Base-by-base conservation (phyloP, 1,284 basidiomycete genomes). In the Moesziomyces aphidis region DNA sequence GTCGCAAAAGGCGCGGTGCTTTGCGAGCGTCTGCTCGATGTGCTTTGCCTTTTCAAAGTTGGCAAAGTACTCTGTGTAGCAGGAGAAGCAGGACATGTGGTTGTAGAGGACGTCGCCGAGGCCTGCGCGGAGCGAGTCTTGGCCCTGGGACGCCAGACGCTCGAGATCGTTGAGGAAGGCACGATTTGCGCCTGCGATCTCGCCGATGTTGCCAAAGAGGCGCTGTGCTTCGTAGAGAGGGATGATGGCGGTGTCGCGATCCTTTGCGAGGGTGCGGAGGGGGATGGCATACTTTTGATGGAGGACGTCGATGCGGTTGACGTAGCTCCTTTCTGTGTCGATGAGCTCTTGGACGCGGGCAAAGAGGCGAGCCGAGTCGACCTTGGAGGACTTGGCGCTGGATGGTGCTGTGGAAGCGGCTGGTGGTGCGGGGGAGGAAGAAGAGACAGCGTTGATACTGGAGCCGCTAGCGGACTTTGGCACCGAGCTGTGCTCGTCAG, bases 151-250 rank as follows among this genome's bases (percentile, higher is more conserved):
- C 8, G 69, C 54, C 13, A 79, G 64, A 23, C 88, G 89, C 84
- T 97, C 93, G 36, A 98, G 87, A 83, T 97, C 95, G 13, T 86
- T 86, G 44, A 97, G 87, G 81, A 98, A 95, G 0, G 91, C 90
- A 79, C 92, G 91, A 76, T 97, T 95, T 10, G 94, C 92, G 1
- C 91, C 92, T 1, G 97, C 85, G 15, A 98, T 88, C 53, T 90
- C 91, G 85, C 97, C 95, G 50, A 97, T 90, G 85, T 98, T 98
- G 54, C 93, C 93, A 78, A 98, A 98, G 28, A 98, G 88, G 0
- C 90, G 91, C 78, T 94, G 96, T 23, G 95, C 93, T 81, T 97
- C 93, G 84, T 96, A 97, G 21, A 90, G 86, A 3, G 92, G 91
- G 51, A 98, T 89, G 77, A 97, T 94, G 47, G 91, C 90, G 0